Evolutionary conservation across 1,284 basidiomycete genomes (phyloP).

Genomic region (Boletus holoroseus): DNA sequence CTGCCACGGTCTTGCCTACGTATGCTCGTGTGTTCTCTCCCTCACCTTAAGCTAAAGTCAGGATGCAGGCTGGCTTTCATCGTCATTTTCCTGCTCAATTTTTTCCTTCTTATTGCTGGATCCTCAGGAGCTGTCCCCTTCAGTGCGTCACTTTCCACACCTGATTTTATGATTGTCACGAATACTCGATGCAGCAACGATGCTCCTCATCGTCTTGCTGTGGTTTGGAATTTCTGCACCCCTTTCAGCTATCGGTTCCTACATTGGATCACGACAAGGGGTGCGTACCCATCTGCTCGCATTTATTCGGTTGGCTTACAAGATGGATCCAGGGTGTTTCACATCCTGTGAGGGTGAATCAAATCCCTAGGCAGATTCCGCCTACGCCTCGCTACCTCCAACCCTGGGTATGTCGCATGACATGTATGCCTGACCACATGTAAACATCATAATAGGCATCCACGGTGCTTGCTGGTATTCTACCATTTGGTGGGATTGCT

Average conservation of each 20-base stretch:
- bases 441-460: constrained; percentile 48
- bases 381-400: constrained; percentile 78
- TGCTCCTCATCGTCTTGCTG: constrained; percentile 83
- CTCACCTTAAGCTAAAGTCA: constrained; percentile 1
- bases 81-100: constrained; percentile 79
- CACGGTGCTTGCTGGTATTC: constrained; percentile 80
- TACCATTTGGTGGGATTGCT: constrained; percentile 72
- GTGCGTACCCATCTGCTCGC: constrained; percentile 40
- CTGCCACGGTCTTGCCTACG: constrained; percentile 87
- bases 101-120: constrained; percentile 79
- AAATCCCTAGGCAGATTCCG: constrained; percentile 90
- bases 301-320: constrained; percentile 8
- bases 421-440: constrained; percentile 6
- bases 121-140: constrained; percentile 97
- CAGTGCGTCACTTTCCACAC: constrained; percentile 42
- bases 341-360: constrained; percentile 85
- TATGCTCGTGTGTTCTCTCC: constrained; percentile 35
- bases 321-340: constrained; percentile 49
- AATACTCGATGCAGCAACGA: constrained; percentile 54
- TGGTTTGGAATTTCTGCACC: constrained; percentile 97
- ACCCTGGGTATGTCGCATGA: constrained; percentile 53
- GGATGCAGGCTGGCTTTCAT: constrained; percentile 65
- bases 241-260: constrained; percentile 65
- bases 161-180: neutral
- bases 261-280: constrained; percentile 84